These are phyloP conservation scores for Cryptosporidium felis DNA, from an alignment of 169 alveolate species.

Conservation along the genomic window DNA sequence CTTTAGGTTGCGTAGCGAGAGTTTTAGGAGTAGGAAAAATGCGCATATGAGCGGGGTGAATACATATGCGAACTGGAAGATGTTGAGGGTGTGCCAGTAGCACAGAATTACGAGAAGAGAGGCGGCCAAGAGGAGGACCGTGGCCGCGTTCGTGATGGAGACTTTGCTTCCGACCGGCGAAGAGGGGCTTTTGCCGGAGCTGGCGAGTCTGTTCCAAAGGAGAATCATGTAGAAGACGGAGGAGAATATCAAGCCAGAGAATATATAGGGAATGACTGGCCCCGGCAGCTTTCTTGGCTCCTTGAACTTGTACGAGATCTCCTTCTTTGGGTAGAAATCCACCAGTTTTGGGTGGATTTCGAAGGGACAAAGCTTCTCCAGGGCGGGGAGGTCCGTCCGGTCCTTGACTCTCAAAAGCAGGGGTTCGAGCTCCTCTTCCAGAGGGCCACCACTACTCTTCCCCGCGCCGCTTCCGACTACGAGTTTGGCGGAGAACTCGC, in stretches of 20 bases:
- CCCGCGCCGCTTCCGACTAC: background rate
- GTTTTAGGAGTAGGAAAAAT: conserved; percentile 1
- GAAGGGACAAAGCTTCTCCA: conserved; percentile 33
- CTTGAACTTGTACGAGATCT: conserved; percentile 23
- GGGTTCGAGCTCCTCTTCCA: too few relatives aligned
- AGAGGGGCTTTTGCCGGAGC: background rate
- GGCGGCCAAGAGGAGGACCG: background rate
- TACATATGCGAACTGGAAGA: conserved; percentile 45
- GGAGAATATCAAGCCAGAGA: background rate
- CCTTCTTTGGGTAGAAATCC: conserved; percentile 22
- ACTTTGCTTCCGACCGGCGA: background rate
- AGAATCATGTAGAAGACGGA: background rate
- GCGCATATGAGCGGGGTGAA: conserved; percentile 21
- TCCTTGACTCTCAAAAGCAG: too few relatives aligned
- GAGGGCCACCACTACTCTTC: too few relatives aligned
- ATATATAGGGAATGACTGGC: conserved; percentile 11
- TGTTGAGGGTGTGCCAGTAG: conserved; percentile 54
- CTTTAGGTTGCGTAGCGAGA: conserved; percentile 10
- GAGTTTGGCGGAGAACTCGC: conserved; percentile 8
- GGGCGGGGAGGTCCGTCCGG: too few relatives aligned
- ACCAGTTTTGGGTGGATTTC: conserved; percentile 45
- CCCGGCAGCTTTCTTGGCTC: conserved; percentile 70
- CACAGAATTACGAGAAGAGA: conserved; percentile 26
- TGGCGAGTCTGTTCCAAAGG: conserved; percentile 30
- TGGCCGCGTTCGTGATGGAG: background rate